Base-by-base conservation (phyloP, 2,329 filamentous ascomycete species). In the Coniochaeta sp. region DNA sequence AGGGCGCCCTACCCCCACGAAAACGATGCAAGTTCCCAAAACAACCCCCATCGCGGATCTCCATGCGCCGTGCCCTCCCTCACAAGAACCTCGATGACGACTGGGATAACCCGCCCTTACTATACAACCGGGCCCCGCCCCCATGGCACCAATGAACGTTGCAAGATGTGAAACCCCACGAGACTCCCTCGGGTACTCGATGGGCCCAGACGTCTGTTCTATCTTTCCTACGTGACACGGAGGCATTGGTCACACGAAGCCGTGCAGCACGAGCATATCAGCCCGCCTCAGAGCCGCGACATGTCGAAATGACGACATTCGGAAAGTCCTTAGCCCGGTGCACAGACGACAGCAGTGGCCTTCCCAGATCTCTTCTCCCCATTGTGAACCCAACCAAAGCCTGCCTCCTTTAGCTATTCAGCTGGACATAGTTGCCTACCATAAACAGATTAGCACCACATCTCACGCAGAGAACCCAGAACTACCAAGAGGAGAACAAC, bases 341-440 rank as follows among this genome's bases (percentile, higher is more conserved):
- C n/a, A 19, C 17, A 16, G 17, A 40, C 38, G 7, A 36, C 34
- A 40, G 17, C 38, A 40, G 6, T 40, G 3, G 38, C 16, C 16
- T 40, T 40, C 38, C n/a, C 17, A 17, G 17, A 9, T n/a, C 6
- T n/a, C 4, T 19, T 17, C 55, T 12, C 28, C 8, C 34, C 52
- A 26, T 11, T 24, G 24, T 22, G 38, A 57, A 26, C 7, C n/a
- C 36, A 1, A 28, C 47, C 8, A 28, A 3, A 31, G 12, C 22
- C 22, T 28, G 24, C 24, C n/a, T 26, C 26, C 22, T n/a, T 14
- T 50, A 69, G 62, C 64, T 67, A 64, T 74, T 75, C 61, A 79
- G 62, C 61, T 76, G 75, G 33, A 81, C 78, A 62, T 81, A 81
- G 65, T 81, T 80, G 52, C 75, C 75, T 78, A 57, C 11, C 19